phyloP scores from a whole-genome alignment of 75 land plant genomes.

The Chamaecyparis obtusa region DNA sequence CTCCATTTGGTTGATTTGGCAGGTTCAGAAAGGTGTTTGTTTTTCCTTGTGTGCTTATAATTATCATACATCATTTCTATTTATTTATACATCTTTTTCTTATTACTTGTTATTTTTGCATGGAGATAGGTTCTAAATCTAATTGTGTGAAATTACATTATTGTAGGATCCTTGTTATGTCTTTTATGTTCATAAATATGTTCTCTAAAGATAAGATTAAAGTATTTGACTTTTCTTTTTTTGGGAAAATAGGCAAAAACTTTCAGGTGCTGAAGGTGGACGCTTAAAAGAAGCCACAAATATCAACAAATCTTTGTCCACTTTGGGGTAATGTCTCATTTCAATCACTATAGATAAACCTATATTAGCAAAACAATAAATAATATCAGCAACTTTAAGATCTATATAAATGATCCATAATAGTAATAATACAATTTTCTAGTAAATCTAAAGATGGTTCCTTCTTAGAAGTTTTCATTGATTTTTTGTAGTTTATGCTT shows the following conservation, averaged over 20 bases:
- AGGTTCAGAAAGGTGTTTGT: slow-evolving; percentile 59
- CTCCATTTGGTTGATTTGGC: slow-evolving; percentile 68
- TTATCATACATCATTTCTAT: too few species aligned
- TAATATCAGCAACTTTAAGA: background rate
- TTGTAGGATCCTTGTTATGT: background rate
- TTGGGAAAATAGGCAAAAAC: slow-evolving; percentile 44
- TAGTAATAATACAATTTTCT: background rate
- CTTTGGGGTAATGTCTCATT: slow-evolving; percentile 51
- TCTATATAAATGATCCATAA: background rate
- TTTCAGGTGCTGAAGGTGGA: slow-evolving; percentile 66
- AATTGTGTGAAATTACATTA: background rate
- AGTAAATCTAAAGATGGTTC: background rate
- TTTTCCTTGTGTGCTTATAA: background rate
- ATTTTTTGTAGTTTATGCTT: background rate
- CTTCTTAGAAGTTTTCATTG: background rate
- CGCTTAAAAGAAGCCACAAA: slow-evolving; percentile 64
- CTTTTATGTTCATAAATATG: background rate
- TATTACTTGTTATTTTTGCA: background rate
- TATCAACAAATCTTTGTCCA: slow-evolving; percentile 66
- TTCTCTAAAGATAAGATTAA: background rate
- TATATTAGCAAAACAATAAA: background rate
- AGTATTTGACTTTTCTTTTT: background rate
- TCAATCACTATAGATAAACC: background rate
- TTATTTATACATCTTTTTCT: background rate
- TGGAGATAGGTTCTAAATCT: background rate